These are phyloP conservation scores for Colletotrichum sp. DNA, from an alignment of 2,329 filamentous ascomycete species.

Conservation along the genomic window DNA sequence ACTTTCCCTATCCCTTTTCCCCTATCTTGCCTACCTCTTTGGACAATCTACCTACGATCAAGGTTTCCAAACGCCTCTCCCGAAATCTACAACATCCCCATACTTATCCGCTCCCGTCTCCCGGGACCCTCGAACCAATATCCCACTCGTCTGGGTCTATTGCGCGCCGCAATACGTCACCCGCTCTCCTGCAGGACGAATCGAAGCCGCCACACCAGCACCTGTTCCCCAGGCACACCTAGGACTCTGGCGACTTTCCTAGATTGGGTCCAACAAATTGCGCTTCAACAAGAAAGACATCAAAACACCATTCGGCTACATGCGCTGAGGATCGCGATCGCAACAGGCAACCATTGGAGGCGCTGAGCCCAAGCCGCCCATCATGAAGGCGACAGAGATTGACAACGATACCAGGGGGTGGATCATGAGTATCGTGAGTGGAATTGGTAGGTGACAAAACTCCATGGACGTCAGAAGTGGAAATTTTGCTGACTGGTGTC, in stretches of 20 bases:
- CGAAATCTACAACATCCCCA: background rate
- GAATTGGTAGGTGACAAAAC: conserved; percentile 58
- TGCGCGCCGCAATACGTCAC: conserved; percentile 13
- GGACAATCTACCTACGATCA: background rate
- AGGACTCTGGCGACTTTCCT: background rate
- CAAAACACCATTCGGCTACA: background rate
- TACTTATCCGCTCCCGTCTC: background rate
- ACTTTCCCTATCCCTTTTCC: background rate
- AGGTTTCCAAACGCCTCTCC: background rate
- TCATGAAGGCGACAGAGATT: conserved; percentile 48
- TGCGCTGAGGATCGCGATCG: conserved; percentile 5
- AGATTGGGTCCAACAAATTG: background rate
- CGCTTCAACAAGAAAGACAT: background rate
- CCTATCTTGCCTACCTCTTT: background rate
- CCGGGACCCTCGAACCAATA: background rate
- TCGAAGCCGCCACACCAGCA: conserved; percentile 5
- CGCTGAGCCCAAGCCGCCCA: conserved; percentile 20
- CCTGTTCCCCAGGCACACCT: background rate
- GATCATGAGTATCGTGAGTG: conserved; percentile 89
- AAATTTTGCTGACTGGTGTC: conserved; percentile 16
- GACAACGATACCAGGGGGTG: conserved; percentile 90
- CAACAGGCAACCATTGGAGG: conserved; percentile 15
- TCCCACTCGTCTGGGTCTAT: background rate
- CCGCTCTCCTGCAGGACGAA: background rate
- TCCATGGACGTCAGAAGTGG: background rate